Conservation (phyloP, 1,139 yeast species). For the Pichia kudriavzevii region DNA sequence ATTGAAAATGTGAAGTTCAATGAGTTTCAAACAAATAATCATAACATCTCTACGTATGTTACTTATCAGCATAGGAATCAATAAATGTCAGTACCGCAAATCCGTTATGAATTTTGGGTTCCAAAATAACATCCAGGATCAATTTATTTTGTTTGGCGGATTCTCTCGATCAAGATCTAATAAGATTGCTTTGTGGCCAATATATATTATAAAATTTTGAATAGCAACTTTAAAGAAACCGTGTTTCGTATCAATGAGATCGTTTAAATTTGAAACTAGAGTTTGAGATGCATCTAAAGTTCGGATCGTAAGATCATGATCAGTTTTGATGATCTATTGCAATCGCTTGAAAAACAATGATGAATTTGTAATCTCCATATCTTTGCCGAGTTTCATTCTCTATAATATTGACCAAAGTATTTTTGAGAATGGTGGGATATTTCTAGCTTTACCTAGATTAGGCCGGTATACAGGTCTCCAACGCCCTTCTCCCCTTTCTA, state of each 20-base stretch:
- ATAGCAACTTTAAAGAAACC: conserved; percentile 7
- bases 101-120: not conserved
- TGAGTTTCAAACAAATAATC: conserved; percentile 60
- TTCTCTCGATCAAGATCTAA: conserved; percentile 10
- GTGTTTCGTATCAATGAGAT: conserved; percentile 6
- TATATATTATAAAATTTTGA: not conserved
- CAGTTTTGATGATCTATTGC: conserved; percentile 11
- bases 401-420: conserved; percentile 60
- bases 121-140: too few species aligned
- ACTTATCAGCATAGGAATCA: conserved; percentile 41
- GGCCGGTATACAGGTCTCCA: conserved; percentile 46
- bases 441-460: conserved; percentile 45
- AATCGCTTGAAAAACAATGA: conserved; percentile 17
- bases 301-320: not conserved
- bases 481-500: conserved; percentile 37
- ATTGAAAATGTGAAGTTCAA: conserved; percentile 66
- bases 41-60: conserved; percentile 69
- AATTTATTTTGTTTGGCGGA: conserved; percentile 13
- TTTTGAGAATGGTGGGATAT: conserved; percentile 37
- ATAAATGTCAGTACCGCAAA: not conserved
- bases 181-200: not conserved
- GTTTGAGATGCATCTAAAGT: not conserved
- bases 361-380: conserved; percentile 41
- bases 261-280: conserved; percentile 3
- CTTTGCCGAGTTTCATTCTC: conserved; percentile 39